Conservation (phyloP, 2,329 filamentous ascomycete species). For the Zelopaecilomyces penicillatus region DNA sequence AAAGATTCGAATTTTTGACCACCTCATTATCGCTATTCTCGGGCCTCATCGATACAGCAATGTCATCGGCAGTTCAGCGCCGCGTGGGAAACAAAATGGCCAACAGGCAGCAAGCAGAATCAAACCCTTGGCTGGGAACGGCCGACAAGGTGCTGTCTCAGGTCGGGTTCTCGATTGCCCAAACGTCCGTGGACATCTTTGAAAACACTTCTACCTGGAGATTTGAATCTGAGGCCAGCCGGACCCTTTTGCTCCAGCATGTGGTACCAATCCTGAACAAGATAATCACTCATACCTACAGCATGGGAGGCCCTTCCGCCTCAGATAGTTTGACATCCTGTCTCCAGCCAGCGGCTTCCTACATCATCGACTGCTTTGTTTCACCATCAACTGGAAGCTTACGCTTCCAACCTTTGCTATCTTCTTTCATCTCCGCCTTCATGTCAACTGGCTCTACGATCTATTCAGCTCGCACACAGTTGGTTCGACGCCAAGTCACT, state of each 20-base stretch:
- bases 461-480: slow-evolving; percentile 44
- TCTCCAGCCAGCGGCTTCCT: slow-evolving; percentile 64
- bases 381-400: slow-evolving; percentile 60
- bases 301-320: slow-evolving; percentile 54
- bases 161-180: slow-evolving; percentile 63
- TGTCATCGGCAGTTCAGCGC: slow-evolving; percentile 59
- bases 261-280: slow-evolving; percentile 64
- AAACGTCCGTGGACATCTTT: slow-evolving; percentile 71
- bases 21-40: slow-evolving; percentile 68
- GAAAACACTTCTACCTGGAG: slow-evolving; percentile 83
- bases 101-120: slow-evolving; percentile 35
- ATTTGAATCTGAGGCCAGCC: slow-evolving; percentile 61
- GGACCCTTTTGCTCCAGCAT: slow-evolving; percentile 57
- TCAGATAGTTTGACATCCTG: slow-evolving; percentile 45
- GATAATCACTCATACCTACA: slow-evolving; percentile 64
- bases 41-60: slow-evolving; percentile 65
- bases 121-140: slow-evolving; percentile 59
- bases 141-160: slow-evolving; percentile 69
- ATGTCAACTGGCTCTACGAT: slow-evolving; percentile 51
- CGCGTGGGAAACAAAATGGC: slow-evolving; percentile 45
- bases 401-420: slow-evolving; percentile 68
- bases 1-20: slow-evolving; percentile 68
- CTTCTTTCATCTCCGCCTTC: slow-evolving; percentile 48
- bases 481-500: slow-evolving; percentile 54
- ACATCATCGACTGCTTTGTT: slow-evolving; percentile 70